Evolutionary conservation across 257 asterid genomes (phyloP).

Genomic region (Forsythia viridissima): DNA sequence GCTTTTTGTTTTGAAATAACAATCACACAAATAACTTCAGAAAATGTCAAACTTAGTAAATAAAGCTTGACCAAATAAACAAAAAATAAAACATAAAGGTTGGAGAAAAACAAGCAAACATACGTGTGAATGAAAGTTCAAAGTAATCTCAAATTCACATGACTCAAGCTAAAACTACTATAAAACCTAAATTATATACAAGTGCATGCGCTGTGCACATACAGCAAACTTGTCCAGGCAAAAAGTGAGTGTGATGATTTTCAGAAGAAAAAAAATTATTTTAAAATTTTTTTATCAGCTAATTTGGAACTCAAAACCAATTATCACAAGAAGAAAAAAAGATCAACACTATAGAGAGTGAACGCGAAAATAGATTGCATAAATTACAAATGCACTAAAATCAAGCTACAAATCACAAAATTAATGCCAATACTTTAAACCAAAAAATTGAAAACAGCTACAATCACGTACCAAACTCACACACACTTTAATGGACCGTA

Average conservation of each 20-base stretch:
- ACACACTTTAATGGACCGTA: not conserved
- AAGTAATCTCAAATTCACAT: not conserved
- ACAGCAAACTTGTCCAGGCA: not conserved
- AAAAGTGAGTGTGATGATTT: not conserved
- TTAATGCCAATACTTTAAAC: not conserved
- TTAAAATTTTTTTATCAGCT: not conserved
- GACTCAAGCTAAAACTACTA: not conserved
- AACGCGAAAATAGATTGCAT: not conserved
- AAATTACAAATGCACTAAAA: not conserved
- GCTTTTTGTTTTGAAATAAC: too few relatives aligned
- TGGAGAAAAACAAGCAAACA: not conserved
- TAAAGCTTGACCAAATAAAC: not conserved
- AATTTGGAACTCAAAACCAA: not conserved
- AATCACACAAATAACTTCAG: not conserved
- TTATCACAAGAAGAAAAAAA: not conserved
- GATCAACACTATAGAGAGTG: not conserved
- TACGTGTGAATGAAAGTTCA: not conserved
- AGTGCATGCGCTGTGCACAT: not conserved
- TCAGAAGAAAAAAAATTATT: not conserved
- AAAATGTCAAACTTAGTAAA: not conserved
- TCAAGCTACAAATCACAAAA: not conserved
- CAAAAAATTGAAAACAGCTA: not conserved
- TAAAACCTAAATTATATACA: not conserved
- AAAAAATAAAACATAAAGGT: not conserved
- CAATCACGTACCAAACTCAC: not conserved